Conservation (phyloP, 208 protist species). For the Spongospora subterranea region DNA sequence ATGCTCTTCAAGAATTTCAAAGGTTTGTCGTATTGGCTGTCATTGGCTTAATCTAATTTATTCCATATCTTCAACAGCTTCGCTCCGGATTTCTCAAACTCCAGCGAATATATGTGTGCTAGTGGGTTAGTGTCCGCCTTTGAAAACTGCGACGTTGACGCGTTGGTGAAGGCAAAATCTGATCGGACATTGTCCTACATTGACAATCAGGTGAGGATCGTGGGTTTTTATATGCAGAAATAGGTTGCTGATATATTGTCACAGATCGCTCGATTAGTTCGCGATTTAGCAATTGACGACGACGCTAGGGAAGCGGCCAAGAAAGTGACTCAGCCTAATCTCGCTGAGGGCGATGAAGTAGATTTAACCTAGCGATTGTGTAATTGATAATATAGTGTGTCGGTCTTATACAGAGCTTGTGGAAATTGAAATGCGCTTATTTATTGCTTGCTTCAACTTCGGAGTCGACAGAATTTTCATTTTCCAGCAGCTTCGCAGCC, state of each 20-base stretch:
- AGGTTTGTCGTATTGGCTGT: not conserved
- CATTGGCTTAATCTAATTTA: not conserved
- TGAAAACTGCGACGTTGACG: not conserved
- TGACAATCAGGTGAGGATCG: constrained; percentile 34
- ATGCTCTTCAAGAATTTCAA: not conserved
- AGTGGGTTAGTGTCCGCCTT: not conserved
- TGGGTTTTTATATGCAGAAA: not conserved
- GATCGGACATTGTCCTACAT: constrained; percentile 10
- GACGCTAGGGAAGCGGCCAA: constrained; percentile 20
- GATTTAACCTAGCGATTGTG: not conserved
- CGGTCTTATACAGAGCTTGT: no score
- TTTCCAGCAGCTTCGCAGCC: no score
- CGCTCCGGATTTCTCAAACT: not conserved
- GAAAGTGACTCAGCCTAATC: not conserved
- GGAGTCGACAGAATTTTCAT: no score
- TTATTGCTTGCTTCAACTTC: no score
- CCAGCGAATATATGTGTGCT: not conserved
- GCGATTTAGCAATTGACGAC: constrained; percentile 40
- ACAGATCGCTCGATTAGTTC: constrained; percentile 7
- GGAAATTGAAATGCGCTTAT: no score
- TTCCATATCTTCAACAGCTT: not conserved
- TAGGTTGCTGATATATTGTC: not conserved
- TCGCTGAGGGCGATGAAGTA: not conserved
- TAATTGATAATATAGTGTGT: no score
- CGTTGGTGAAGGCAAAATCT: constrained; percentile 40